Base-by-base conservation (phyloP, 2,329 filamentous ascomycete species). In the Teratosphaeria epicoccoides region DNA sequence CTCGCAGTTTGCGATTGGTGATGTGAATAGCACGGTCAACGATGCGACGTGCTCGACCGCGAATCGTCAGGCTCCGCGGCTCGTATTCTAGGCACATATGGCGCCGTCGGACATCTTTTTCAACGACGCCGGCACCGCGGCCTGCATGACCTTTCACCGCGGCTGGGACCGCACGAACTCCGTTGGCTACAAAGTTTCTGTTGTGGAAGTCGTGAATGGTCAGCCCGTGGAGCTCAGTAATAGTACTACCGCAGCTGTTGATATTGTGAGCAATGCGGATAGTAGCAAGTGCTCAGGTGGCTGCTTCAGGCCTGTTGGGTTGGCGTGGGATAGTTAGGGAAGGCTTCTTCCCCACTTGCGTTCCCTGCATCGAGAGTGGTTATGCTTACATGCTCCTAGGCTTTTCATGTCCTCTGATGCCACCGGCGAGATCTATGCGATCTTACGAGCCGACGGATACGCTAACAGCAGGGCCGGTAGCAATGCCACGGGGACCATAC, bases 91-190 rank as follows among this genome's bases (percentile, higher is more conserved):
- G 48, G 79, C 85, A 1, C 86, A 89, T 62, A 83, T 77, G 63
- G 84, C 85, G 0, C 86, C 86, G 0, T 71, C 88, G 0, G 84
- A 87, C 57, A 78, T 88, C 61, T 80, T 81, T 55, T 89, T 89
- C 70, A 74, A 78, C 56, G 61, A 71, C 40, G 79, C 78, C 29
- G 76, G 74, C 11, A 75, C 73, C 1, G 70, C 71, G 2, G 84
- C 83, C 1, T 88, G 79, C 68, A 70, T 89, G 17, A 74, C 80
- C 0, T 87, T 88, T 68, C 85, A 87, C 65, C 85, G 85, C 12
- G 84, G 79, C 66, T 88, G 84, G 74, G 70, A 79, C 54, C 69
- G 75, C 12, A 64, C 70, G 25, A 58, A 66, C 0, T 75, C 76
- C 24, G 68, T 72, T 2, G 76, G 76, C 24, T 79, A 78, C 64